phyloP scores from a whole-genome alignment of 306 rosid genomes.

The Quillaja saponaria region DNA sequence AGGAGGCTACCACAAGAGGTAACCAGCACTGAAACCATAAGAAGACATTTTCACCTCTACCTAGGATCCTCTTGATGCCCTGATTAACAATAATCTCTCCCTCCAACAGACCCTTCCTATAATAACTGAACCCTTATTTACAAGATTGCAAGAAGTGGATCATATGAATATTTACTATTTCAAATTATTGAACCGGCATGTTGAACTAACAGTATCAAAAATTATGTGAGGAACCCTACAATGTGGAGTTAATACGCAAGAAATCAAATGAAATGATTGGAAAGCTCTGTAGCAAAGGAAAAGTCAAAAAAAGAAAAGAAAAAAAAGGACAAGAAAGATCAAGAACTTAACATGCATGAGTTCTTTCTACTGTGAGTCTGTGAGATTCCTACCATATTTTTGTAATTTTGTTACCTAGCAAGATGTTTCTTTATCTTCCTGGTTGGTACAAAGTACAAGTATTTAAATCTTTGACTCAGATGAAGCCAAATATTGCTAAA shows the following conservation, averaged over 20 bases:
- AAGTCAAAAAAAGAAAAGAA: conserved; percentile 24
- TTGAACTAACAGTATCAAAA: too few species aligned
- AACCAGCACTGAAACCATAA: too few species aligned
- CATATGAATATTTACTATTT: too few species aligned
- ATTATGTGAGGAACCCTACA: too few species aligned
- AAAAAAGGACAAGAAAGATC: conserved; percentile 4
- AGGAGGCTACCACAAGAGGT: too few species aligned
- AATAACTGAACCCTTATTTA: too few species aligned
- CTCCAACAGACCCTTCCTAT: too few species aligned
- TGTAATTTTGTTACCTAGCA: conserved; percentile 8
- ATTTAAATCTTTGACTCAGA: conserved; percentile 2
- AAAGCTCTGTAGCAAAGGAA: neutral
- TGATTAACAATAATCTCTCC: too few species aligned
- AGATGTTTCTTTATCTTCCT: conserved; percentile 26
- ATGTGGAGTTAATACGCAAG: conserved; percentile 17
- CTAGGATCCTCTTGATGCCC: too few species aligned
- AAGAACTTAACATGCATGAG: conserved; percentile 13
- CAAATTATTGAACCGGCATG: too few species aligned
- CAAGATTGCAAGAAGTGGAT: too few species aligned
- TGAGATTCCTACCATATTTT: conserved; percentile 31
- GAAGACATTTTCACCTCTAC: too few species aligned
- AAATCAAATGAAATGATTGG: conserved; percentile 10
- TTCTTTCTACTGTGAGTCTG: conserved; percentile 25
- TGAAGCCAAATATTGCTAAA: neutral
- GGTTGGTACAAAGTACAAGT: neutral